phyloP scores from a whole-genome alignment of 257 asterid species.

The Ballota nigra region DNA sequence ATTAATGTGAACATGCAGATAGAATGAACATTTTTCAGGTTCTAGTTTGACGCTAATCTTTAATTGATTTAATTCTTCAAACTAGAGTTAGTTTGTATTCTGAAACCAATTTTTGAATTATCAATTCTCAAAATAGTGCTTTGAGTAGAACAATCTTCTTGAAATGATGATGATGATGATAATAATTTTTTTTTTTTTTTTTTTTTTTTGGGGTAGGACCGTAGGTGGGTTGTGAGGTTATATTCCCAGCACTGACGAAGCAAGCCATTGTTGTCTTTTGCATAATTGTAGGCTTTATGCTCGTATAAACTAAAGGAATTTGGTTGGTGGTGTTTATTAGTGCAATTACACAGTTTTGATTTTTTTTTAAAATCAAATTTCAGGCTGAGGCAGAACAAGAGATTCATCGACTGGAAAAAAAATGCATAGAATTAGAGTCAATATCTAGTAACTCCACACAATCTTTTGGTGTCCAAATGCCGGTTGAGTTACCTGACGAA shows the following conservation, averaged over 20 bases:
- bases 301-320: not conserved
- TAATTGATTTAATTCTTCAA: not conserved
- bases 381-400: conserved; percentile 64
- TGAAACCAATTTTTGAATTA: not conserved
- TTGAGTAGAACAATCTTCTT: conserved; percentile 1
- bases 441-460: conserved; percentile 27
- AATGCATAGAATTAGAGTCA: conserved; percentile 48
- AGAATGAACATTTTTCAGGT: not conserved
- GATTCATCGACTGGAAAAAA: conserved; percentile 46
- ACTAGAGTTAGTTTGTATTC: not conserved
- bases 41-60: not conserved
- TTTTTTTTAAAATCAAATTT: conserved; percentile 28
- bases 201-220: not conserved
- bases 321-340: not conserved
- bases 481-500: conserved; percentile 36
- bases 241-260: conserved; percentile 6
- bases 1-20: conserved; percentile 13
- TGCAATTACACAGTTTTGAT: not conserved
- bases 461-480: conserved; percentile 29
- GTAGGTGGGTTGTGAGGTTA: not conserved
- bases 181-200: too few relatives aligned
- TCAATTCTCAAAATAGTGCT: not conserved
- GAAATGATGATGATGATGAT: not conserved
- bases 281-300: not conserved
- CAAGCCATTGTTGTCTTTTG: not conserved